Evolutionary conservation across 1,284 basidiomycete species (phyloP), one percentile per base, ranked within the genome.

Genomic region (Rhodotorula mucilaginosa): DNA sequence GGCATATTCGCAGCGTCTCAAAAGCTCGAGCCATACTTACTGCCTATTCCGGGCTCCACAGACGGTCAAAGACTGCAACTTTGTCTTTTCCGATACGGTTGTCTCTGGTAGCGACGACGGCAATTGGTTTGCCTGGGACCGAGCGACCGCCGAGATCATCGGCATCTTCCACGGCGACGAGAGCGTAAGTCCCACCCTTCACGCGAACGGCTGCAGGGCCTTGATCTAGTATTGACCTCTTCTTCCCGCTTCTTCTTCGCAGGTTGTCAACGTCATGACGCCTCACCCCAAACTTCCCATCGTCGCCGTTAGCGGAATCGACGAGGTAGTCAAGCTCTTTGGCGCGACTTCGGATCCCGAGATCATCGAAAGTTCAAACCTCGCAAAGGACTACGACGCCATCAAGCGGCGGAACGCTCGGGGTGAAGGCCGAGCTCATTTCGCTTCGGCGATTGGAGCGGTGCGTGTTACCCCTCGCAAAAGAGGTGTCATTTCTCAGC

Each of bases 81-180:
- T 62, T 56, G n/a, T 92, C 79, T 81, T 93, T 49, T 92, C 92
- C 0, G 87, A 88, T 6, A 88, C 93, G 79, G 86, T 97, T 48
- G 84, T 87, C 13, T 92, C 90, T n/a, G 94, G 94, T 6, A 92
- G 89, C 0, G 94, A 97, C 79, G 93, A 95, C 78, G 94, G 85
- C 7, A 83, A 84, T 73, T 84, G 82, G 72, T 86, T 97, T 80
- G 84, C 94, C 16, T 97, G 92, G 92, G 83, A 87, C 73, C 94
- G 93, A 79, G 80, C 83, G 19, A 86, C 85, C 6, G 88, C 86
- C 1, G 80, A 82, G 31, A 80, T 95, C 18, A 85, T 87, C 70
- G 90, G 89, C 21, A 88, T 97, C 68, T 89, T 90, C 78, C 88
- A 93, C 82, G 93, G 92, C 52, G 93, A 96, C 77, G 84, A 85